Base-by-base conservation (phyloP, 1,139 yeast genomes). In the Williopsis jadinii region DNA sequence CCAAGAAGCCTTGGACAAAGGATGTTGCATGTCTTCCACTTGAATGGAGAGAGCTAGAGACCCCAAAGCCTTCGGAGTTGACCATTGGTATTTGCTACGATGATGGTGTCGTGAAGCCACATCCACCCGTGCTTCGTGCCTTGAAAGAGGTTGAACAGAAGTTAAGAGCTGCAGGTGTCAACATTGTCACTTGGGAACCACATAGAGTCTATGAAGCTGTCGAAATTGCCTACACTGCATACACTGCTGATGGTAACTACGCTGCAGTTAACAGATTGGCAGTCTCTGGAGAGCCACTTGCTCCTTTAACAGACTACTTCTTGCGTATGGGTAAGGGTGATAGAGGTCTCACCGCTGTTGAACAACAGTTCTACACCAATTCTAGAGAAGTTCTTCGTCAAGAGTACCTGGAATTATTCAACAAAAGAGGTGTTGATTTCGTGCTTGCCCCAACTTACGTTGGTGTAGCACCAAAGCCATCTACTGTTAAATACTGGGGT, bases 381-480 rank as follows among this genome's bases (percentile, higher is more conserved):
- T 61, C 61, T 37, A 71, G 86, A 60, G 86, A 80, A 53, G 47
- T 53, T 11, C 65, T 79, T 53, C 75, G 80, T 62, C 71, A 71
- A 49, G 73, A 73, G 41, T 78, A 80, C 58, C 64, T 70, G 41
- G 68, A 71, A 37, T 73, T 63, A 55, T 66, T 80, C 55, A 66
- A 73, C 44, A 61, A 71, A 13, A 70, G 79, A 50, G 73, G 75
- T 36, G 73, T 84, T 38, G 94, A 84, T 55, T 77, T 80, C 53
- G 70, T 84, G 43, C 63, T 85, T 38, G 69, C 81, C 40, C 94
- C 95, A 37, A 70, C 79, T 6, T 80, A 80, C 56, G 75, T 75
- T 45, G 84, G 84, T 45, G 84, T 80, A 41, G 88, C 94, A 6
- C 87, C 90, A 15, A 73, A 71, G 39, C 77, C 80, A 13, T 80